Conservation (phyloP, 2,329 filamentous ascomycete species). For the Colletotrichum sidae region DNA sequence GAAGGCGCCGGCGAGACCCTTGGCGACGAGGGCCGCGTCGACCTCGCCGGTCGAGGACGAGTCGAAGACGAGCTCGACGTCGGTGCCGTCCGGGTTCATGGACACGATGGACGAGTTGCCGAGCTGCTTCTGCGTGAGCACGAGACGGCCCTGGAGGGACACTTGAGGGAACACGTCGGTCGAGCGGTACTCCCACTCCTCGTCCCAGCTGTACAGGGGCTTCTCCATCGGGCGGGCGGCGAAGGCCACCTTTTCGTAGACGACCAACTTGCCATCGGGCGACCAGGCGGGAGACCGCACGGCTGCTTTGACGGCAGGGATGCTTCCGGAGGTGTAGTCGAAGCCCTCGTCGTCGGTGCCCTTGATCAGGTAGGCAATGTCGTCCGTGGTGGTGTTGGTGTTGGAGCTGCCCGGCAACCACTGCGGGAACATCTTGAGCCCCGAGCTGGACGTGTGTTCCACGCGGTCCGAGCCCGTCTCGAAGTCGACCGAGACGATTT, state of each 20-base stretch:
- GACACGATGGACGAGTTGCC: slow-evolving; percentile 32
- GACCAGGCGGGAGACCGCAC: slow-evolving; percentile 30
- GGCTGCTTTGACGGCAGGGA: slow-evolving; percentile 15
- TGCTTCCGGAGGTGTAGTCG: slow-evolving; percentile 20
- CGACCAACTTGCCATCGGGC: slow-evolving; percentile 24
- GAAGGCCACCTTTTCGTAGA: slow-evolving; percentile 32
- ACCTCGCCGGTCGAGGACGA: too few species aligned
- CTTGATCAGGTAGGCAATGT: slow-evolving; percentile 29
- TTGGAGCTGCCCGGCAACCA: too few species aligned
- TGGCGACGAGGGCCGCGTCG: too few species aligned
- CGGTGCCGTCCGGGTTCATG: not conserved
- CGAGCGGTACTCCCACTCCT: slow-evolving; percentile 30
- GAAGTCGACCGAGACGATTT: too few species aligned
- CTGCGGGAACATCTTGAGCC: too few species aligned
- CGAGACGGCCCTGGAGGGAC: slow-evolving; percentile 24
- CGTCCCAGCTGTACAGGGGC: slow-evolving; percentile 26
- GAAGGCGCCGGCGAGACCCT: too few species aligned
- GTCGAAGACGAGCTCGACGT: too few species aligned
- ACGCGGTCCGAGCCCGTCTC: too few species aligned
- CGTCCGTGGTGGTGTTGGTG: not conserved
- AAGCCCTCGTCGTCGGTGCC: slow-evolving; percentile 23
- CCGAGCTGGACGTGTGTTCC: too few species aligned
- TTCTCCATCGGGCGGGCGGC: slow-evolving; percentile 27
- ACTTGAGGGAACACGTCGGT: slow-evolving; percentile 32
- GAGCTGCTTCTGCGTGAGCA: slow-evolving; percentile 29